A percentile compares a stretch with the other conserved stretches of the same genome.
Conservation (phyloP, 495 filamentous ascomycete genomes). For the Saxophila tyrrhenica region DNA sequence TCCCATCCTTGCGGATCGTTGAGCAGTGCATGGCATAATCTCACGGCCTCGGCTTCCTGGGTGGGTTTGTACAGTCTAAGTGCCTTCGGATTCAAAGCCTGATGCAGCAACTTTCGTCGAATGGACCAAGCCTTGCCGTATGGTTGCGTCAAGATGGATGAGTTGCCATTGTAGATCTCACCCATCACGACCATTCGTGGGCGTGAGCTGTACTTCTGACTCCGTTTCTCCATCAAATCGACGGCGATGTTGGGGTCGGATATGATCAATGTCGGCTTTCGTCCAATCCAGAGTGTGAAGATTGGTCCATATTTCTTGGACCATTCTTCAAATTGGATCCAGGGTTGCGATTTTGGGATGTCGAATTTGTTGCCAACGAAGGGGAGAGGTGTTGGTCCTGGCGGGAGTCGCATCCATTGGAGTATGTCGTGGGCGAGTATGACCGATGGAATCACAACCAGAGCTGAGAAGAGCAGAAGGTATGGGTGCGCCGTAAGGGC, state of each 20-base stretch:
- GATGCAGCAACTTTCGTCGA: slow-evolving; percentile 32
- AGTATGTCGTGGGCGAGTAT: slow-evolving; percentile 8
- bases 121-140: slow-evolving; percentile 37
- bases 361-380: slow-evolving; percentile 48
- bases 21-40: slow-evolving; percentile 28
- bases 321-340: slow-evolving; percentile 49
- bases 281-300: slow-evolving; percentile 52
- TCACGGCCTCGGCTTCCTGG: slow-evolving; percentile 32
- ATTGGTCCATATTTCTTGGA: slow-evolving; percentile 44
- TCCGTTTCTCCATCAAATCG: slow-evolving; percentile 44
- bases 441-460: slow-evolving; percentile 9
- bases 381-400: slow-evolving; percentile 43
- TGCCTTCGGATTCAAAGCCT: slow-evolving; percentile 34
- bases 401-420: slow-evolving; percentile 31
- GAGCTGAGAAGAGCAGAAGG: slow-evolving; percentile 1
- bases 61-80: slow-evolving; percentile 40
- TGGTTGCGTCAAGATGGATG: slow-evolving; percentile 40
- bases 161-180: slow-evolving; percentile 37
- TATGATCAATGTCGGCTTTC: slow-evolving; percentile 50
- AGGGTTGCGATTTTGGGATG: slow-evolving; percentile 42
- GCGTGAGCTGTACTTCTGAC: slow-evolving; percentile 41
- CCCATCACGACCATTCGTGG: slow-evolving; percentile 47
- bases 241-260: slow-evolving; percentile 51
- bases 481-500: not conserved
- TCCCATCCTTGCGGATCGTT: slow-evolving; percentile 38